Evolutionary conservation across 164 flowering plant species (phyloP), one percentile per base, ranked within the genome.

Genomic region (Amborella trichopoda): DNA sequence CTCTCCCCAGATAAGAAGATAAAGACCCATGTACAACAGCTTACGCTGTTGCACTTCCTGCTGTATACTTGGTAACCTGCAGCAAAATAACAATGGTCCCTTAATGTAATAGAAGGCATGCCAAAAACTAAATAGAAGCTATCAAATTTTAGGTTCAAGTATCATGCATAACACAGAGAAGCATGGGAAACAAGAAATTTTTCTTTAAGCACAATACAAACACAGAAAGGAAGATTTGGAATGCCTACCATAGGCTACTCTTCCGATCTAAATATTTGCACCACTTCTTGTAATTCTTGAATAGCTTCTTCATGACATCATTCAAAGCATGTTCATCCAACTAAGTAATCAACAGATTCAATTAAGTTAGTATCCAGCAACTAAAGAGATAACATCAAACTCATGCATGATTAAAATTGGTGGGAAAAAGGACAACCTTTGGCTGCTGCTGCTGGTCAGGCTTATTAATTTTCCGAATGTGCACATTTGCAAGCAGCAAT

Each of bases 1-100:
- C 64, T 93, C 96, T 2, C 99, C 99, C 99, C 99, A 93, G 30
- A 93, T 93, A 18, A 93, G 76, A 66, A 93, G 89, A 75, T 78
- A 84, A 13, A 93, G 68, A 20, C 88, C 91, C 94, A 88, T 84
- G 49, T 88, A 93, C 40, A 93, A 66, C 23, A 93, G 66, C 53
- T 88, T 88, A 10, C 96, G 80, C 56, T 91, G 99, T 38, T 87
- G 99, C 61, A 91, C 93, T 61, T 91, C 99, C 55, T 91, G 99
- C 45, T 91, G 99, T 55, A 91, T 91, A 10, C 90, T 80, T 28
- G 99, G 99, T 58, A 91, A 56, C 99, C 99, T 90, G 74, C 54
- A 73, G 9, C 46, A 5, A 5, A 37, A 37, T 5, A 14, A 14
- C 18, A 37, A 30, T 9, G 14, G 14, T 30, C 34, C 9, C 34